Evolutionary conservation across 768 basidiomycete species (phyloP), one percentile per base, ranked within the genome.

Genomic region (Mrakia blollopis): DNA sequence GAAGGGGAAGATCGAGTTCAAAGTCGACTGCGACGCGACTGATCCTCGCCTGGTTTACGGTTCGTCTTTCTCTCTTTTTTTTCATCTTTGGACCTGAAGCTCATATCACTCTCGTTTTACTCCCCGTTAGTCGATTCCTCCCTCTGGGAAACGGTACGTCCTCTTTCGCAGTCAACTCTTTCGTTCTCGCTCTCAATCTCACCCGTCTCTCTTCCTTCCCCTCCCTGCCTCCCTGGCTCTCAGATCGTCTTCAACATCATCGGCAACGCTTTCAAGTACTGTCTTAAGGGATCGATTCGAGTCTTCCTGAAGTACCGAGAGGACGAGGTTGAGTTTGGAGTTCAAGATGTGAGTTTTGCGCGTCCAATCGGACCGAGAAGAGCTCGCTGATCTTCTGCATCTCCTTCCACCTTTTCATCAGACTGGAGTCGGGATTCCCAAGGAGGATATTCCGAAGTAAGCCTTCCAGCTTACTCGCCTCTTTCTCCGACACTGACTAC

Each of bases 351-450:
- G 54, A 25, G 54, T 54, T n/a, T 7, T 6, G n/a, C 54, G 54
- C 54, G 54, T 54, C 54, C 23, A 41, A 11, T 11, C 11, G 5
- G 39, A 11, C 39, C 39, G 5, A 5, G 39, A 41, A 41, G 39
- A 41, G 39, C 1, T 54, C 54, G 23, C n/a, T 23, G 23, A 23
- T 54, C 23, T 8, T n/a, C 21, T 54, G n/a, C n/a, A n/a, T n/a
- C n/a, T 41, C 39, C 39, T 41, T 41, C 39, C 54, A 3, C 54
- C n/a, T 54, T 3, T 25, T n/a, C 7, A 25, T n/a, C 54, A 54
- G 54, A 85, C 84, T 2, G 85, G 85, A 35, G 81, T 84, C 18
- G 85, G 85, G 4, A 85, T 86, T 2, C 84, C 85, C 14, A 23
- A 32, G 32, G 72, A 57, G 14, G 77, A 74, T n/a, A 39, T 74